Evolutionary conservation across 768 basidiomycete species (phyloP).

Genomic region (Amanita jacksonii): DNA sequence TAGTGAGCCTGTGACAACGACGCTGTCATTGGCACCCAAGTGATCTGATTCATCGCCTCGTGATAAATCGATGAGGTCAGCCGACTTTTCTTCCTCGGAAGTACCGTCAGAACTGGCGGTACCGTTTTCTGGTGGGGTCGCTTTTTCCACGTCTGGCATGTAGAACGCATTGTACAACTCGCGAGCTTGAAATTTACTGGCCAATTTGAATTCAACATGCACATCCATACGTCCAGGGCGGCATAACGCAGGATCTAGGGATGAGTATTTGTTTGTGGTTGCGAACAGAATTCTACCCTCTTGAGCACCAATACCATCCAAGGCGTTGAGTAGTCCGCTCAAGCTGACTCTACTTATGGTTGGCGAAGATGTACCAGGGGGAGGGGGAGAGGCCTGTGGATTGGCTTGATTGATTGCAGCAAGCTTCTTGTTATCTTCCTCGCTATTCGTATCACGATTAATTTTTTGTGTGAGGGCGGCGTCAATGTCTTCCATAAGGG

Average conservation of each 20-base stretch:
- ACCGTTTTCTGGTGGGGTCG: slow-evolving; percentile 5
- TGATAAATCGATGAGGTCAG: slow-evolving; percentile 13
- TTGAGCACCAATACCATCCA: slow-evolving; percentile 71
- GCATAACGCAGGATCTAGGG: slow-evolving; percentile 65
- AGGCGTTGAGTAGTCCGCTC: slow-evolving; percentile 68
- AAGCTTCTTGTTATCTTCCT: slow-evolving; percentile 11
- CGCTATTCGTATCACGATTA: slow-evolving; percentile 25
- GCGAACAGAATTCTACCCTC: slow-evolving; percentile 79
- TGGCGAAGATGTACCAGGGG: too few species aligned
- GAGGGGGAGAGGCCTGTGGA: too few species aligned
- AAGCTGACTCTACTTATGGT: slow-evolving; percentile 40
- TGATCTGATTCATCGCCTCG: slow-evolving; percentile 6
- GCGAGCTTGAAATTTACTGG: slow-evolving; percentile 54
- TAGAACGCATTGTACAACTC: slow-evolving; percentile 43
- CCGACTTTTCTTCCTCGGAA: slow-evolving; percentile 6
- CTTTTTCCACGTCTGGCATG: slow-evolving; percentile 22
- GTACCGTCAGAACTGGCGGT: background rate
- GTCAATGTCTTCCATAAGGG: slow-evolving; percentile 81
- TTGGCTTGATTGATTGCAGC: slow-evolving; percentile 4
- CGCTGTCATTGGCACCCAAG: slow-evolving; percentile 8
- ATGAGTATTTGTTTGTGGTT: slow-evolving; percentile 64
- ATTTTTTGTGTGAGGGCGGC: slow-evolving; percentile 50
- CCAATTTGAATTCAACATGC: slow-evolving; percentile 68
- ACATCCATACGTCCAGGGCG: slow-evolving; percentile 78
- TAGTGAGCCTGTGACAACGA: slow-evolving; percentile 10